A percentile compares a stretch with the other conserved stretches of the same genome.
Conservation (phyloP, 768 basidiomycete genomes). For the Antrodiella citrinella region DNA sequence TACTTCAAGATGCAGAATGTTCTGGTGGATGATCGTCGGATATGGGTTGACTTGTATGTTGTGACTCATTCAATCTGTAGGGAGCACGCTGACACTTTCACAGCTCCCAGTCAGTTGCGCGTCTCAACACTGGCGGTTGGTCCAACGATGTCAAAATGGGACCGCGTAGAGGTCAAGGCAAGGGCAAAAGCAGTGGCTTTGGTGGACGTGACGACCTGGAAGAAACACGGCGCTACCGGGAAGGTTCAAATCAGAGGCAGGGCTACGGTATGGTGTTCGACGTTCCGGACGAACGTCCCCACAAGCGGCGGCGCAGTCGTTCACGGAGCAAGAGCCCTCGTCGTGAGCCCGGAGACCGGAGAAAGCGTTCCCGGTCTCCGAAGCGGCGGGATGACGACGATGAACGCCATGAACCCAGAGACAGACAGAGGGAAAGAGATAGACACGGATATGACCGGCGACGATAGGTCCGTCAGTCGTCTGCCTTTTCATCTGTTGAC, state of each 20-base stretch:
- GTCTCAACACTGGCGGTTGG: slow-evolving; percentile 65
- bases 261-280: slow-evolving; percentile 85
- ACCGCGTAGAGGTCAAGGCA: slow-evolving; percentile 25
- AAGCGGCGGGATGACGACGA: slow-evolving; percentile 10
- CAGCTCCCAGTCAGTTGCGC: slow-evolving; percentile 91
- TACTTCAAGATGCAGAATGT: slow-evolving; percentile 99
- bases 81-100: slow-evolving; percentile 14
- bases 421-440: slow-evolving; percentile 8
- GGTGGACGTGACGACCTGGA: slow-evolving; percentile 74
- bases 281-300: slow-evolving; percentile 34
- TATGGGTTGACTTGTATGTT: slow-evolving; percentile 97
- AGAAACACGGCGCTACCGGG: slow-evolving; percentile 60
- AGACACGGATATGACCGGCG: background rate
- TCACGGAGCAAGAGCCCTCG: slow-evolving; percentile 29
- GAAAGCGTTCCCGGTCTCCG: slow-evolving; percentile 18
- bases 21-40: slow-evolving; percentile 91
- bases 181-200: slow-evolving; percentile 33
- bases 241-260: slow-evolving; percentile 25
- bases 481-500: background rate
- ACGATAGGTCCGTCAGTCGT: background rate
- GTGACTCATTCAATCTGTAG: slow-evolving; percentile 5
- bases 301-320: slow-evolving; percentile 44
- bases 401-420: slow-evolving; percentile 5
- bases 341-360: slow-evolving; percentile 17
- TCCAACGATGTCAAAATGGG: slow-evolving; percentile 65